These are phyloP conservation scores for Rhododendron simsii DNA, from an alignment of 148 eudicot genomes.

Conservation along the genomic window DNA sequence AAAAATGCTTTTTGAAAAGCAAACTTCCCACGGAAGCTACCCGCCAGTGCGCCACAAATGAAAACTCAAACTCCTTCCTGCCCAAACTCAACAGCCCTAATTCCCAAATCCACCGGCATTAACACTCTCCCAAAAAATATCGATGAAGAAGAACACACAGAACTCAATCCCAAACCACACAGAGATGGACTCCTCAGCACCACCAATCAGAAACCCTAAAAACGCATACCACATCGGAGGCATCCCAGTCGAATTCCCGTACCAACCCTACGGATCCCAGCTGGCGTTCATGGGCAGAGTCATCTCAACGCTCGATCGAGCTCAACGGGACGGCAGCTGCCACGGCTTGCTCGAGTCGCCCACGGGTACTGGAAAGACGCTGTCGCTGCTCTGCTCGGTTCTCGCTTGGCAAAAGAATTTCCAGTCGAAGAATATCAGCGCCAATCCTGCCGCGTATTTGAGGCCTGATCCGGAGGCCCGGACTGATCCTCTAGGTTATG, in stretches of 20 bases:
- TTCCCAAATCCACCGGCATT: neutral
- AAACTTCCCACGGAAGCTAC: too few species aligned
- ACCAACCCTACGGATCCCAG: conserved; percentile 88
- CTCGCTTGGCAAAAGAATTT: conserved; percentile 82
- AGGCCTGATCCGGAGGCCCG: conserved; percentile 59
- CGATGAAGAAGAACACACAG: neutral
- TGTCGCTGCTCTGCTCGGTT: conserved; percentile 89
- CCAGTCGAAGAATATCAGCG: conserved; percentile 14
- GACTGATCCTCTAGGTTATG: conserved; percentile 57
- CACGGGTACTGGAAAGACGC: conserved; percentile 91
- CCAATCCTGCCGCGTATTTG: conserved; percentile 11
- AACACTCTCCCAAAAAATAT: neutral
- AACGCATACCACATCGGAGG: conserved; percentile 69
- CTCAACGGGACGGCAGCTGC: conserved; percentile 64
- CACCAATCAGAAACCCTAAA: conserved; percentile 21
- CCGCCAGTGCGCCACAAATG: neutral
- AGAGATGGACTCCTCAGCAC: neutral
- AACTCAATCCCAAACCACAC: neutral
- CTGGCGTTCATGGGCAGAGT: conserved; percentile 90
- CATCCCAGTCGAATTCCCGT: conserved; percentile 79
- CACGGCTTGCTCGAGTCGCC: conserved; percentile 95
- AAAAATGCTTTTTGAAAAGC: too few species aligned
- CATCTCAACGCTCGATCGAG: conserved; percentile 80
- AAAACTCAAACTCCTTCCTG: neutral
- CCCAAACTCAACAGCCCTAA: neutral